A percentile compares a stretch with the other conserved stretches of the same genome.
These are phyloP conservation scores for Thermoascus crustaceus DNA, from an alignment of 2,329 filamentous ascomycete species.

Conservation along the genomic window DNA sequence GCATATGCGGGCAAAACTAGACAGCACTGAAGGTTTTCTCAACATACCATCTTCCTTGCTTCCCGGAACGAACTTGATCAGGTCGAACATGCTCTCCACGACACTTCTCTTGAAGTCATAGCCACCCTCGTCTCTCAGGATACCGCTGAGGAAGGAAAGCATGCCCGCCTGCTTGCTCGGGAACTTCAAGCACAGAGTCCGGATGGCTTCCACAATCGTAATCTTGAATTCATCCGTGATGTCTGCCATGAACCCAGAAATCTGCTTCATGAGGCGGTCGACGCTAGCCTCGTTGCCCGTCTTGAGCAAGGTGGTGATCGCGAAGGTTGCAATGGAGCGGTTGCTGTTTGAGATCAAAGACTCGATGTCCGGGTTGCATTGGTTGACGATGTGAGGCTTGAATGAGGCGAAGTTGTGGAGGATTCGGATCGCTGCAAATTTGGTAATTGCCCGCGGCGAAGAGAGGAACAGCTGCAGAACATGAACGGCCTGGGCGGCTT, in stretches of 20 bases:
- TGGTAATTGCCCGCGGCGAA: constrained; percentile 88
- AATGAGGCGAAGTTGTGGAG: constrained; percentile 94
- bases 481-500: constrained; percentile 87
- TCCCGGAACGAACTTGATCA: constrained; percentile 98
- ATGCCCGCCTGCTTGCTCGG: constrained; percentile 96
- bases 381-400: constrained; percentile 84
- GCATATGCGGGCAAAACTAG: constrained; percentile 4
- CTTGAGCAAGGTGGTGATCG: constrained; percentile 95
- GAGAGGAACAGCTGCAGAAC: constrained; percentile 95
- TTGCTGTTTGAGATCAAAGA: constrained; percentile 94
- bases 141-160: constrained; percentile 95
- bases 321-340: constrained; percentile 94
- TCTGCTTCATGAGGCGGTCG: constrained; percentile 96
- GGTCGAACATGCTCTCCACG: constrained; percentile 97
- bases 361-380: constrained; percentile 97
- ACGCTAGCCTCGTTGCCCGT: constrained; percentile 97
- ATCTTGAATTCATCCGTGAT: constrained; percentile 99
- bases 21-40: background rate
- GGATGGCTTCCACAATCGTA: constrained; percentile 97
- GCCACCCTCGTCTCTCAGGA: constrained; percentile 89
- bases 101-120: constrained; percentile 98
- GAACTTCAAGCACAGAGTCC: constrained; percentile 94
- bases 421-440: constrained; percentile 94
- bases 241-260: constrained; percentile 95
- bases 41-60: constrained; percentile 55